Evolutionary conservation across 2,329 filamentous ascomycete species (phyloP), one percentile per base, ranked within the genome.

Genomic region (Verruconis gallopava): DNA sequence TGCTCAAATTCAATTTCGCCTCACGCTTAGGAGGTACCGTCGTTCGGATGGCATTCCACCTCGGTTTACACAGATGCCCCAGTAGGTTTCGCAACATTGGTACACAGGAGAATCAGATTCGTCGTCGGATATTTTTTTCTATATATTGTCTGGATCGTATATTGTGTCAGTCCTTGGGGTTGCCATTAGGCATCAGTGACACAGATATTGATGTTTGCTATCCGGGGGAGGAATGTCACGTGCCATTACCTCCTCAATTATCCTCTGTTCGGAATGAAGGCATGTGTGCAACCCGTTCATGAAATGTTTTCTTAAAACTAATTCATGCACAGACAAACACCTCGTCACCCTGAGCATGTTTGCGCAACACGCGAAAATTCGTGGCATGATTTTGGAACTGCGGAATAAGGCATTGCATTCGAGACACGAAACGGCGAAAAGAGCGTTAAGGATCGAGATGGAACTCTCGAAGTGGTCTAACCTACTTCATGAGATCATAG

Each of bases 121-220:
- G 73, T 2, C 64, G 68, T 12, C 62, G 72, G 0, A 55, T 76
- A 0, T 75, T 75, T 46, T 76, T 72, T 71, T 68, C 68, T 1
- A 63, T 75, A 0, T 77, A 75, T 38, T 67, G 61, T 13, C 53
- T 74, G 0, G 73, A 76, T 34, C 60, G 72, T 36, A 68, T 72
- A 43, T 57, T 76, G 0, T 73, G 68, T 5, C 72, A 76, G 37
- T 70, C 71, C 0, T 62, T 76, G 2, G 72, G 73, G 0, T 57
- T 74, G 0, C 73, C 73, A 0, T 55, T 75, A 1, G 66, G 67
- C 15, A 67, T 77, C 9, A 65, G 66, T 39, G 72, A 76, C 46
- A 67, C 74, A 34, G 72, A 76, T 43, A 54, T 75, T 4, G 73
- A 76, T 48, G 72, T 76, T 1, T 76, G 73, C 46, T 71, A 71